A percentile compares a stretch with the other conserved stretches of the same genome.
Conservation (phyloP, 106 monocot species). For the Dioscorea alata region DNA sequence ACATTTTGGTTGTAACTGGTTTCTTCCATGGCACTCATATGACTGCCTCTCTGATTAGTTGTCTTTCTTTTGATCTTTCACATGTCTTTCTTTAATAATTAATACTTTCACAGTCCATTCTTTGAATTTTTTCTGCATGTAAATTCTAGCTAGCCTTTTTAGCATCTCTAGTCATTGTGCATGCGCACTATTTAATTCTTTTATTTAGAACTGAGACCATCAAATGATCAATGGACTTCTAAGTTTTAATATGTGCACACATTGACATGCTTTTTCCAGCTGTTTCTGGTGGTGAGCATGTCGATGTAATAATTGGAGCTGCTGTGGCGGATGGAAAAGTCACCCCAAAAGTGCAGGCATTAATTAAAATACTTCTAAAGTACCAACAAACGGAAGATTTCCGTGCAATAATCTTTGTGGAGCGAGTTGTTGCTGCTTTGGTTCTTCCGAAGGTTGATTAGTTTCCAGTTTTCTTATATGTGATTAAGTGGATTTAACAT, state of each 20-base stretch:
- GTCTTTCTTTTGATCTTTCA: too few relatives aligned
- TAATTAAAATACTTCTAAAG: constrained; percentile 91
- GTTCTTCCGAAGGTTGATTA: constrained; percentile 89
- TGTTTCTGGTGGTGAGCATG: constrained; percentile 95
- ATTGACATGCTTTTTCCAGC: constrained; percentile 18
- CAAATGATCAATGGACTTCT: not conserved
- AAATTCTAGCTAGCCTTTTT: not conserved
- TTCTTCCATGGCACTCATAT: too few relatives aligned
- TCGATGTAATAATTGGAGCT: constrained; percentile 89
- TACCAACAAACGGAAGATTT: constrained; percentile 94
- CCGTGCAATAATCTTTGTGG: constrained; percentile 97
- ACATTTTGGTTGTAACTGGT: too few relatives aligned
- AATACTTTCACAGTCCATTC: too few relatives aligned
- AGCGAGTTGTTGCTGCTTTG: constrained; percentile 92
- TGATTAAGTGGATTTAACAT: too few relatives aligned
- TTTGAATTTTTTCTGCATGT: too few relatives aligned
- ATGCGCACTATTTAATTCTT: too few relatives aligned
- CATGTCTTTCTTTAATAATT: too few relatives aligned
- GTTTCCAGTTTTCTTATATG: not conserved
- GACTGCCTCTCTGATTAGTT: too few relatives aligned
- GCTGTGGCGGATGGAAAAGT: constrained; percentile 99
- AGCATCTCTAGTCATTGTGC: too few relatives aligned
- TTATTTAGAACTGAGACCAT: too few relatives aligned
- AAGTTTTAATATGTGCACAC: not conserved
- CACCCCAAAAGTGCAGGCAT: constrained; percentile 95